Percentiles rank a stretch among this genome's conserved stretches.
These are phyloP conservation scores for Sordariomycetes sp. DNA, from an alignment of 2,329 filamentous ascomycete species.

Conservation along the genomic window DNA sequence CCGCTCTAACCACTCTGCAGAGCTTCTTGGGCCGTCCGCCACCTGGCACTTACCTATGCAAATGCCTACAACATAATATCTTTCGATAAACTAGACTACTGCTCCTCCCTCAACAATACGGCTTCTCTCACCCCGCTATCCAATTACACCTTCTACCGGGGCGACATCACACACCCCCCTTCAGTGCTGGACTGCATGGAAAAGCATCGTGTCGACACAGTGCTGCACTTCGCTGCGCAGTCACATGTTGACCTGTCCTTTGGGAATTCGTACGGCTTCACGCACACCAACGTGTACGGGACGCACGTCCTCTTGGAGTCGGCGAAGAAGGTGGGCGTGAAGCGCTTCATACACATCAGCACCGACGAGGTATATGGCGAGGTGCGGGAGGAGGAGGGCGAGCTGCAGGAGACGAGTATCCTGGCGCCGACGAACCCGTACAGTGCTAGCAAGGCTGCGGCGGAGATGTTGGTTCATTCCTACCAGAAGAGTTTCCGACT, in stretches of 20 bases:
- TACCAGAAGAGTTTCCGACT: constrained; percentile 78
- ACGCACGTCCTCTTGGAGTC: constrained; percentile 77
- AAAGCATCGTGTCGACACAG: constrained; percentile 64
- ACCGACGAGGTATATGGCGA: constrained; percentile 85
- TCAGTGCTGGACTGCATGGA: constrained; percentile 65
- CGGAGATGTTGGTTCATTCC: constrained; percentile 81
- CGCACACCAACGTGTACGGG: constrained; percentile 72
- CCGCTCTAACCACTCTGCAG: constrained; percentile 26
- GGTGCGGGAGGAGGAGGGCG: constrained; percentile 61
- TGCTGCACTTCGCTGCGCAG: constrained; percentile 81
- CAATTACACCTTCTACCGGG: constrained; percentile 74
- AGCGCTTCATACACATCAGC: constrained; percentile 71
- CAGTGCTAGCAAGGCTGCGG: constrained; percentile 70
- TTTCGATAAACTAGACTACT: constrained; percentile 81
- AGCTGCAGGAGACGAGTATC: constrained; percentile 63
- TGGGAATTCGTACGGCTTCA: constrained; percentile 74
- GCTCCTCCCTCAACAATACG: constrained; percentile 72
- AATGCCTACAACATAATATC: constrained; percentile 69
- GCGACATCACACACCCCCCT: constrained; percentile 63
- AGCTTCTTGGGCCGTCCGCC: constrained; percentile 75
- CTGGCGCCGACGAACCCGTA: constrained; percentile 77
- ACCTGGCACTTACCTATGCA: constrained; percentile 66
- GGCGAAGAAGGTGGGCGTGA: constrained; percentile 61
- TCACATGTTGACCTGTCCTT: constrained; percentile 79
- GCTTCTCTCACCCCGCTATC: constrained; percentile 53